Base-by-base conservation (phyloP, 768 basidiomycete genomes). In the Auriscalpium vulgare region DNA sequence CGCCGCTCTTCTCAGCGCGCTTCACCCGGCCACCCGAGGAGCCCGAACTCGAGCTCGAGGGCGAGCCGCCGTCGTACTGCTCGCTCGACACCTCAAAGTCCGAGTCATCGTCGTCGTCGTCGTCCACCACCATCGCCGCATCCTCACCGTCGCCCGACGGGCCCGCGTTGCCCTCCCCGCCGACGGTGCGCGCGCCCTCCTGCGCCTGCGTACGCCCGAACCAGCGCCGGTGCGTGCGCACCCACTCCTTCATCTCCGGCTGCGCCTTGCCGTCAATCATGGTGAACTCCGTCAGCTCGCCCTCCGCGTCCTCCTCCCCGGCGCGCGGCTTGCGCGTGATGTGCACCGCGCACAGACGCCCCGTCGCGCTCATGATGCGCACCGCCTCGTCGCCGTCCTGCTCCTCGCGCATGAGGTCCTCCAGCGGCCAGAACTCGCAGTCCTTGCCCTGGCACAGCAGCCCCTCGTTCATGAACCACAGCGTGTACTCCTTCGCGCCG, bases 391-490 rank as follows among this genome's bases (percentile, higher is more conserved):
- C 49, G 5, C 82, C 70, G 14, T 75, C 83, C 17, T 80, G 80
- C 23, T 63, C 66, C 56, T 73, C 76, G 51, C 73, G 69, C 16
- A 78, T 66, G n/a, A 91, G 67, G 59, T 84, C 80, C 47, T 75
- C 72, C 21, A 85, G 68, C 3, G 82, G 70, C 83, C 88, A 90
- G 63, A 87, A 90, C 61, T 88, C 85, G 63, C 85, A 88, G 2
- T 87, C 87, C 59, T 85, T 86, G 64, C 78, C 80, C 65, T 88
- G 87, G 80, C 85, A 86, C 8, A 91, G 75, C 14, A 91, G 75
- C 7, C 87, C 88, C 21, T 74, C 72, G 43, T 75, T 69, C 47
- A 85, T 73, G 73, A 90, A 91, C 84, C 87, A 87, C 43, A 91
- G 70, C 47, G 76, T 84, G 1, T 87, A 87, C 2, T 75, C 67